A percentile compares a stretch with the other conserved stretches of the same genome.
Evolutionary conservation across 2,329 filamentous ascomycete species (phyloP).

Genomic region (Tolypocladium album): DNA sequence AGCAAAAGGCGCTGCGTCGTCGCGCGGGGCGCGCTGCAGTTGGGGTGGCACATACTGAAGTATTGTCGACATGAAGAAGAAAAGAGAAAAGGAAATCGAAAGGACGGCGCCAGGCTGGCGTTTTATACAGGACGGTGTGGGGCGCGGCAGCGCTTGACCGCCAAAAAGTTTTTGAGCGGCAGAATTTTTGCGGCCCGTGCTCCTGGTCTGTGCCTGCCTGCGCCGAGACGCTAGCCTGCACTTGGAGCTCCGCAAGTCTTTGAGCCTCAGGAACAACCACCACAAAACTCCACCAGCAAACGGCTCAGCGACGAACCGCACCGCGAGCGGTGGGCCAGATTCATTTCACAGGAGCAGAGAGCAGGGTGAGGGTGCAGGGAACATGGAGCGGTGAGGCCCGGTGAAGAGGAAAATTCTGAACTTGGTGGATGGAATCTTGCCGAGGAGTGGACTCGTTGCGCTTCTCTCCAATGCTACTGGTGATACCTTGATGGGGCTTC

Average conservation of each 20-base stretch:
- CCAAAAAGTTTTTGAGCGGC: conserved; percentile 13
- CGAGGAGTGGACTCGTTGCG: neutral
- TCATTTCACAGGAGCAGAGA: neutral
- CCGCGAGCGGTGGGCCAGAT: neutral
- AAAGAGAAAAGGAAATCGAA: conserved; percentile 32
- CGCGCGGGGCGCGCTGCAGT: conserved; percentile 5
- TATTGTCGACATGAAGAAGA: conserved; percentile 53
- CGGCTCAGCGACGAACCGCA: neutral
- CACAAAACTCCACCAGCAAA: neutral
- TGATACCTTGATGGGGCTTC: neutral
- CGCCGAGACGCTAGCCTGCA: too few species aligned
- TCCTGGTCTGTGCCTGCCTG: neutral
- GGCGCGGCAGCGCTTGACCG: conserved; percentile 2
- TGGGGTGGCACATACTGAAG: conserved; percentile 37
- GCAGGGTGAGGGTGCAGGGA: neutral
- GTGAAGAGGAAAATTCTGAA: neutral
- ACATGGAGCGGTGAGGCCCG: neutral
- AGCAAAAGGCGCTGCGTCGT: neutral
- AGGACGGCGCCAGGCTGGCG: conserved; percentile 11
- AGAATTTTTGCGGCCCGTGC: conserved; percentile 3
- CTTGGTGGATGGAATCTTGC: neutral
- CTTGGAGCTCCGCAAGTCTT: neutral
- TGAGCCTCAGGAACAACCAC: neutral
- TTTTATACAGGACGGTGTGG: conserved; percentile 28
- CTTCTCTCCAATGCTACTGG: too few species aligned